Conservation (phyloP, 345 rosid species). For the Rubroshorea leprosula region DNA sequence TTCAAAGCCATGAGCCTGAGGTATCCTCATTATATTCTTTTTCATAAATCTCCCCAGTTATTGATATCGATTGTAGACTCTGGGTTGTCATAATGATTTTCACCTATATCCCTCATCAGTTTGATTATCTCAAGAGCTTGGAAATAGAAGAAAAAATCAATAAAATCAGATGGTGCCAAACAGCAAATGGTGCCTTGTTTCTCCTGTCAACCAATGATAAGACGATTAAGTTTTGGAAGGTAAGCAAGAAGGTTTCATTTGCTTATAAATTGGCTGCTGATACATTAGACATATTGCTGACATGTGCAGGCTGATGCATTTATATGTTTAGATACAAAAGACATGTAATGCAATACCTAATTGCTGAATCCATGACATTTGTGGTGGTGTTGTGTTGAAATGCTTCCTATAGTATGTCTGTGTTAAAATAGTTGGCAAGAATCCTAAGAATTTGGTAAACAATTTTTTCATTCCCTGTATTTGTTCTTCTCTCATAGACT, state of each 20-base stretch:
- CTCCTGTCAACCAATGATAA: constrained; percentile 87
- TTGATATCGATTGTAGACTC: neutral
- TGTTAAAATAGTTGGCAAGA: too few relatives aligned
- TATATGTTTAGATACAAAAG: too few relatives aligned
- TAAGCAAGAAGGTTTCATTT: constrained; percentile 16
- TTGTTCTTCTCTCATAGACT: too few relatives aligned
- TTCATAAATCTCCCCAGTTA: neutral
- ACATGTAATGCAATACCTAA: neutral
- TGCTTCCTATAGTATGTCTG: too few relatives aligned
- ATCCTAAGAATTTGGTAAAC: too few relatives aligned
- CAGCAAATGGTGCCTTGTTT: constrained; percentile 74
- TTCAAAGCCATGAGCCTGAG: constrained; percentile 98
- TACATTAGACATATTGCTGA: too few relatives aligned
- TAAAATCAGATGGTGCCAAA: constrained; percentile 92
- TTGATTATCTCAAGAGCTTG: constrained; percentile 96
- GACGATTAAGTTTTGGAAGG: constrained; percentile 93
- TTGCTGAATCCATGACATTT: neutral
- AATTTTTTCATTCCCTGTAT: too few relatives aligned
- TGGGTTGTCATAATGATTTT: neutral
- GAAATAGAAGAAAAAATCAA: constrained; percentile 98
- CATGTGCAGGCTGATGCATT: too few relatives aligned
- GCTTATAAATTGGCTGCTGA: too few relatives aligned
- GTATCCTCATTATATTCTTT: constrained; percentile 22
- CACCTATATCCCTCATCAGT: constrained; percentile 38
- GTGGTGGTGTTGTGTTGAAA: neutral